These are phyloP conservation scores for Pueraria montana DNA, from an alignment of 306 rosid genomes.

Conservation along the genomic window DNA sequence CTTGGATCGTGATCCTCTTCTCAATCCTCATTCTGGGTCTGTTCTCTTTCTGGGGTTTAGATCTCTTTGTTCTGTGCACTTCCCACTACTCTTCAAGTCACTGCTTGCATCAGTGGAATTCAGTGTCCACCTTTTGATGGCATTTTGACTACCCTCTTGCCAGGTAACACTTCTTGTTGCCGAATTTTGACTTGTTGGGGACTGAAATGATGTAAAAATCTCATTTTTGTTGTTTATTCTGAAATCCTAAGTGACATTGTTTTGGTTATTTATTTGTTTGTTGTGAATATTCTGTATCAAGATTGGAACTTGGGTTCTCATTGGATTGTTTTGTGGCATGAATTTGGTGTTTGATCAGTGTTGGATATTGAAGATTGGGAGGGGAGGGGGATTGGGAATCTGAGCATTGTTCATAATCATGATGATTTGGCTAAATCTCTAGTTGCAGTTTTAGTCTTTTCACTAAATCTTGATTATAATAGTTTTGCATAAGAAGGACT, in stretches of 20 bases:
- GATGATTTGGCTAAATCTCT: conserved; percentile 21
- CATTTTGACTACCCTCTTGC: conserved; percentile 56
- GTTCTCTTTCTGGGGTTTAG: conserved; percentile 47
- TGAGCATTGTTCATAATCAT: conserved; percentile 20
- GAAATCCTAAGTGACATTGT: conserved; percentile 4
- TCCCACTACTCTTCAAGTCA: neutral
- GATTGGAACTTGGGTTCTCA: conserved; percentile 36
- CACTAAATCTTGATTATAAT: conserved; percentile 20
- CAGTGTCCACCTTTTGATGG: conserved; percentile 45
- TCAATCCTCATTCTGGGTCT: conserved; percentile 38
- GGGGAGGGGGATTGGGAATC: conserved; percentile 40
- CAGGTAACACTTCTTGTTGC: conserved; percentile 55
- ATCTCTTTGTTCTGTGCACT: conserved; percentile 48
- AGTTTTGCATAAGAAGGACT: conserved; percentile 33
- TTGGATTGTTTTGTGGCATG: conserved; percentile 43
- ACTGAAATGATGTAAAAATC: conserved; percentile 19
- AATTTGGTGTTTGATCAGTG: conserved; percentile 51
- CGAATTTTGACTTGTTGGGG: conserved; percentile 42
- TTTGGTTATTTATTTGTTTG: conserved; percentile 5
- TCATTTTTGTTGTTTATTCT: conserved; percentile 28
- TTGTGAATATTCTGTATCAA: neutral
- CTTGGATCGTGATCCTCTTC: conserved; percentile 66
- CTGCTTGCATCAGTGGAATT: conserved; percentile 42
- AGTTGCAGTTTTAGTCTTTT: conserved; percentile 3
- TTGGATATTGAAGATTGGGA: conserved; percentile 30